Conservation (phyloP, 2,329 filamentous ascomycete species). For the Monosporascus cannonballus region DNA sequence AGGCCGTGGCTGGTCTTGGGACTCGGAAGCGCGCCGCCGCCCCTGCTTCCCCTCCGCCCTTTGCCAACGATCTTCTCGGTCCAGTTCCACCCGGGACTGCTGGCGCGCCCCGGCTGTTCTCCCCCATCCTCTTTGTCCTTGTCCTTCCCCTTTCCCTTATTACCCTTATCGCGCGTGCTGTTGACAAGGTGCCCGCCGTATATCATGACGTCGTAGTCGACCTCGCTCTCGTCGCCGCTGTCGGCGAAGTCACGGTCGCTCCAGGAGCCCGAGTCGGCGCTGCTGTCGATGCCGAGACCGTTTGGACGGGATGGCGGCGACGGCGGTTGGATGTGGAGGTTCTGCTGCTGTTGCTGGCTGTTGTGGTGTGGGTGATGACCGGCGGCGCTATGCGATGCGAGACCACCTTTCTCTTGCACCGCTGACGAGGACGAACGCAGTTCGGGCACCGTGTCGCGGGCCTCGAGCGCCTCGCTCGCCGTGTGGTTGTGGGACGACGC, state of each 20-base stretch:
- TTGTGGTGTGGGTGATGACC: background rate
- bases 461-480: slow-evolving; percentile 30
- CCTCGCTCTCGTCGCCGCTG: slow-evolving; percentile 41
- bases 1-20: slow-evolving; percentile 11
- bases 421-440: slow-evolving; percentile 27
- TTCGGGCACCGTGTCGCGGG: slow-evolving; percentile 40
- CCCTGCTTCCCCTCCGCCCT: slow-evolving; percentile 15
- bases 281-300: slow-evolving; percentile 12
- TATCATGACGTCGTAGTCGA: slow-evolving; percentile 21
- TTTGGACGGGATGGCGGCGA: slow-evolving; percentile 12
- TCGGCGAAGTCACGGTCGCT: slow-evolving; percentile 60
- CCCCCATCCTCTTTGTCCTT: slow-evolving; percentile 6
- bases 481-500: slow-evolving; percentile 14
- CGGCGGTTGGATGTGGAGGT: slow-evolving; percentile 12
- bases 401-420: slow-evolving; percentile 9
- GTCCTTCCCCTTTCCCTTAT: slow-evolving; percentile 5
- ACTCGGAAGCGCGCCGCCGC: background rate
- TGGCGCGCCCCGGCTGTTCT: slow-evolving; percentile 6
- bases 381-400: slow-evolving; percentile 14
- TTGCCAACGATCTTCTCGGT: slow-evolving; percentile 37
- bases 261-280: slow-evolving; percentile 55
- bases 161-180: slow-evolving; percentile 5
- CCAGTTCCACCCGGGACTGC: slow-evolving; percentile 33
- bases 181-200: slow-evolving; percentile 7
- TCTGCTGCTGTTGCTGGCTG: background rate